These are phyloP conservation scores for Ophiostoma montium DNA, from an alignment of 2,329 filamentous ascomycete species.

Conservation along the genomic window DNA sequence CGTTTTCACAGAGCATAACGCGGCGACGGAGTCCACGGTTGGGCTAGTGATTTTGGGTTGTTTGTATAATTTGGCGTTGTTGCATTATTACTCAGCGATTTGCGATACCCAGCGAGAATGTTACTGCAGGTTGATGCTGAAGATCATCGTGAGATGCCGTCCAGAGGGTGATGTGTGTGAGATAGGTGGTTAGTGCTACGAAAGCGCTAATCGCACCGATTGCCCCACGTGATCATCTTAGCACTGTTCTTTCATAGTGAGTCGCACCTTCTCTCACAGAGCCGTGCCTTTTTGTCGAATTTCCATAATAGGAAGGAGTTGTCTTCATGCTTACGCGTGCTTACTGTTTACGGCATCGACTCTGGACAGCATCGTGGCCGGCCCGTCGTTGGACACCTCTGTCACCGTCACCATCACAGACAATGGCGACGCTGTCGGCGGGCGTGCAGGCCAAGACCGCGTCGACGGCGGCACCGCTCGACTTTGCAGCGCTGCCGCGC, in stretches of 20 bases:
- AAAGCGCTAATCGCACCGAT: no score
- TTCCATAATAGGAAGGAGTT: no score
- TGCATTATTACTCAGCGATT: background rate
- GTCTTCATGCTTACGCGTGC: no score
- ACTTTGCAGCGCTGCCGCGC: constrained; percentile 19
- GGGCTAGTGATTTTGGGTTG: constrained; percentile 5
- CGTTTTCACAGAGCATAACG: constrained; percentile 31
- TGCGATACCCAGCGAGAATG: constrained; percentile 1
- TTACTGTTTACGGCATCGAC: no score
- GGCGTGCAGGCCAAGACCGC: background rate
- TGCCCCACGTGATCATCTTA: no score
- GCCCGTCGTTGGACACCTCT: background rate
- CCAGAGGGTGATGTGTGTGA: no score
- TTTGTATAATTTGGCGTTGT: background rate
- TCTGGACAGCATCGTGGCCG: background rate
- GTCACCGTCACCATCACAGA: background rate
- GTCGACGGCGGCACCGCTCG: constrained; percentile 8
- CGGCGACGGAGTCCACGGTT: constrained; percentile 43
- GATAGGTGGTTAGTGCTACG: no score
- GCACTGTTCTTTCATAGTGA: no score
- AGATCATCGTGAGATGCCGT: background rate
- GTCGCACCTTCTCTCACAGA: no score
- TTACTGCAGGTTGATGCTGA: background rate
- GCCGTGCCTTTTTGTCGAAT: no score
- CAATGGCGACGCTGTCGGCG: background rate